phyloP scores from a whole-genome alignment of 768 basidiomycete genomes.

The Pleurotus pulmonarius region DNA sequence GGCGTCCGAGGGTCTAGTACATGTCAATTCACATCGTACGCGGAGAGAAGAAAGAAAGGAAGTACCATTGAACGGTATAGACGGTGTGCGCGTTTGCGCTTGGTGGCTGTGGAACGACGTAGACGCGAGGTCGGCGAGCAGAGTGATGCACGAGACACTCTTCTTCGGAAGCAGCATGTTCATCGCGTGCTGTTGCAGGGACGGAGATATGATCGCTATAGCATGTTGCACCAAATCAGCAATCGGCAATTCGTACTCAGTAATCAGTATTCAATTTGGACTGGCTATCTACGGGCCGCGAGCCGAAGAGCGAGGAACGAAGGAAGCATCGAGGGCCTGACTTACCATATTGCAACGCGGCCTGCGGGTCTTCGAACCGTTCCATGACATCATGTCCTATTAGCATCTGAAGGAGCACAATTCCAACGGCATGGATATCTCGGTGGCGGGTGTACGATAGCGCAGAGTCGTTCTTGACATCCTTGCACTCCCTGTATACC shows the following conservation, averaged over 20 bases:
- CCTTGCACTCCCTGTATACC: conserved; percentile 61
- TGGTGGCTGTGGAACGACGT: conserved; percentile 22
- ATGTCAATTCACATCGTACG: conserved; percentile 3
- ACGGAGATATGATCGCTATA: conserved; percentile 50
- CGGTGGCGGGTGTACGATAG: conserved; percentile 68
- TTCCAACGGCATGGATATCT: conserved; percentile 80
- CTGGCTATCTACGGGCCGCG: background rate
- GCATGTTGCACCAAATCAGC: too few species aligned
- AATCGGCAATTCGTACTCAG: too few species aligned
- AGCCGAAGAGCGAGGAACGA: background rate
- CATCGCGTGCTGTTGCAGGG: conserved; percentile 46
- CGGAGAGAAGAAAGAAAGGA: background rate
- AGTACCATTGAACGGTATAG: conserved; percentile 23
- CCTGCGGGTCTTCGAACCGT: conserved; percentile 49
- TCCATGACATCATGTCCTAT: conserved; percentile 68
- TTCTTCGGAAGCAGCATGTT: conserved; percentile 61
- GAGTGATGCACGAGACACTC: conserved; percentile 53
- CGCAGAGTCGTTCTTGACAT: conserved; percentile 76
- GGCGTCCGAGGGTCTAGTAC: conserved; percentile 45
- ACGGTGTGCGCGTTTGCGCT: conserved; percentile 20
- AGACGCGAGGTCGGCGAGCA: conserved; percentile 57
- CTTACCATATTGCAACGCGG: conserved; percentile 57
- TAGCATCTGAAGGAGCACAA: conserved; percentile 83
- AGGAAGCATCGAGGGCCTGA: conserved; percentile 1
- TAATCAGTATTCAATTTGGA: too few species aligned